phyloP scores from a whole-genome alignment of 176 grass and related monocot genomes.

The Oryza rufipogon region DNA sequence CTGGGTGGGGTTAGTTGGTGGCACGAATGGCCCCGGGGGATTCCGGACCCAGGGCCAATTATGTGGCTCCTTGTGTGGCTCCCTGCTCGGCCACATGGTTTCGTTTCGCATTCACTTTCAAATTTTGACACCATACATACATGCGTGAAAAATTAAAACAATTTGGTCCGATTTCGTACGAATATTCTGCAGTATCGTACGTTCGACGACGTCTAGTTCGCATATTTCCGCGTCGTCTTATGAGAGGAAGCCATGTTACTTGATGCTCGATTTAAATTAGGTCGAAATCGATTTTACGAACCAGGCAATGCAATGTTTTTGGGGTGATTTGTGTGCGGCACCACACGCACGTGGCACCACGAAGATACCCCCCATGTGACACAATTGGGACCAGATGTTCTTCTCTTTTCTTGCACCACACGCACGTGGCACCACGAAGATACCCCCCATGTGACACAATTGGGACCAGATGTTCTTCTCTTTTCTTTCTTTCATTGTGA shows the following conservation, averaged over 20 bases:
- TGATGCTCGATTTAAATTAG: neutral
- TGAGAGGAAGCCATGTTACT: neutral
- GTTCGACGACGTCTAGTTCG: neutral
- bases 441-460: neutral
- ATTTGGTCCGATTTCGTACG: neutral
- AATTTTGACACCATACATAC: neutral
- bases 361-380: slow-evolving; percentile 11
- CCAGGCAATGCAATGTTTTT: neutral
- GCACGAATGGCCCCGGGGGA: slow-evolving; percentile 11
- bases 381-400: neutral
- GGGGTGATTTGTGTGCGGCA: neutral
- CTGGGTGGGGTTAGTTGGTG: slow-evolving; percentile 21
- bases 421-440: neutral
- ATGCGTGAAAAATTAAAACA: too few relatives aligned
- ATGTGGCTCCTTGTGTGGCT: slow-evolving; percentile 8
- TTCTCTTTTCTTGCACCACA: neutral
- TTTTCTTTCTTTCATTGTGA: neutral
- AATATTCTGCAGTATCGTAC: neutral
- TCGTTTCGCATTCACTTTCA: neutral
- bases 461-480: neutral
- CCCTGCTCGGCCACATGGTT: neutral
- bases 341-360: neutral
- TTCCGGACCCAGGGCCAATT: neutral
- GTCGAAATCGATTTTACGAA: neutral
- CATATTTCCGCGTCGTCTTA: neutral